These are phyloP conservation scores for Nicotiana undulata DNA, from an alignment of 257 asterid genomes.

Conservation along the genomic window DNA sequence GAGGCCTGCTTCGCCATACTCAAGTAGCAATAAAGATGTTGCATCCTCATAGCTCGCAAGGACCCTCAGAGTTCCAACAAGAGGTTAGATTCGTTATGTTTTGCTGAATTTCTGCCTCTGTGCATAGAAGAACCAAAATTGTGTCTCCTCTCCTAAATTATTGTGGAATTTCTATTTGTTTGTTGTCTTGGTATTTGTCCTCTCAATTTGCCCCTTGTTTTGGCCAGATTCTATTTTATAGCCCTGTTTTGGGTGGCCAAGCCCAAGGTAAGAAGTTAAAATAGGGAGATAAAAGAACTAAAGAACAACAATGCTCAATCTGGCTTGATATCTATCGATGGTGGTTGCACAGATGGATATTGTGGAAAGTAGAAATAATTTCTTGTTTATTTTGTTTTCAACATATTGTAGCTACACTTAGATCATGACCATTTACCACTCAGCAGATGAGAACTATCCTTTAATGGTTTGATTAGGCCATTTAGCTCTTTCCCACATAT, in stretches of 20 bases:
- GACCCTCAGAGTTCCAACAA: constrained; percentile 72
- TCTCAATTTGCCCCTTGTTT: neutral
- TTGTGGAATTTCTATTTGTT: neutral
- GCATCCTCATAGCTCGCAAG: constrained; percentile 65
- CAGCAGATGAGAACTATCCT: neutral
- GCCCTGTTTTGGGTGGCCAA: neutral
- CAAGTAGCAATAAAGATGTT: constrained; percentile 78
- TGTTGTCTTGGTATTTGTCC: neutral
- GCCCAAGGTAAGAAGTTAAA: neutral
- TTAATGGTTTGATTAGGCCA: neutral
- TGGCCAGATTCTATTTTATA: neutral
- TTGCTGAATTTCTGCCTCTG: neutral
- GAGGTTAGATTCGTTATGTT: constrained; percentile 44
- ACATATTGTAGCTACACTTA: neutral
- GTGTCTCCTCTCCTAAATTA: neutral
- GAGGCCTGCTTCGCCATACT: constrained; percentile 66
- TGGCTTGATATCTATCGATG: constrained; percentile 1
- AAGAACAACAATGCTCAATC: neutral
- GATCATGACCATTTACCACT: neutral
- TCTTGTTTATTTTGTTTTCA: neutral
- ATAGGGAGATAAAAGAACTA: neutral
- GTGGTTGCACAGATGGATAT: neutral
- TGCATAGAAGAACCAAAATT: neutral
- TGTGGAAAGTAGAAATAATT: neutral
- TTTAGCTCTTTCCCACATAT: neutral